Evolutionary conservation across 2,329 filamentous ascomycete genomes (phyloP), one percentile per base, ranked within the genome.

Genomic region (Monosporascus sp.): DNA sequence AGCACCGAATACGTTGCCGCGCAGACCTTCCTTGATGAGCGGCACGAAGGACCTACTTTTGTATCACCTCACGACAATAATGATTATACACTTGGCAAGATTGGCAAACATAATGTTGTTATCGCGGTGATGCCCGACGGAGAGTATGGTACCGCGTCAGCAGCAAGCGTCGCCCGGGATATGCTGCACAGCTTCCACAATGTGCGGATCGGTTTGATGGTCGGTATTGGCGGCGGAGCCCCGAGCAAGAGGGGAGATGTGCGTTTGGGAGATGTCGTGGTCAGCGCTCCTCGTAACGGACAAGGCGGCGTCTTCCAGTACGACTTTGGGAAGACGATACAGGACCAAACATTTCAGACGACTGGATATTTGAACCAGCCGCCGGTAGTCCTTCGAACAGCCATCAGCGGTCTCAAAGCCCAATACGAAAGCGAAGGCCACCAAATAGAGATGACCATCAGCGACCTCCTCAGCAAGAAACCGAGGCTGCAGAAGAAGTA

Each of bases 11-110:
- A 63, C 47, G 63, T 70, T 47, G 73, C 74, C 4, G 73, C 74
- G 4, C 58, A 61, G 31, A 60, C 49, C 0, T 68, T 75, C 26
- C 68, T 77, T 2, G 74, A 77, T 49, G 67, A 75, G 53, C 55
- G 63, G 35, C 68, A 75, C 49, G 63, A 63, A 0, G 3, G 19
- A 0, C 66, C 60, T 24, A 24, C 22, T 5, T 24, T 24, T 24
- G 22, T 24, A 5, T 24, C 22, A 24, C 22, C 22, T 24, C 22
- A 24, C 22, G 22, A 24, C 22, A 24, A 24, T 24, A 24, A 24
- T 24, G 22, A 24, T 24, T 24, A 24, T 5, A 56, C 52, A 16
- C 55, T 55, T 4, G 63, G 63, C 2, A 45, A 40, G 5, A 58
- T 65, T 37, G 60, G 56, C 17, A 52, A 44, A 50, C 59, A 63